Evolutionary conservation across 2,329 filamentous ascomycete genomes (phyloP), one percentile per base, ranked within the genome.

Genomic region (Aspergillus aculeatinus): DNA sequence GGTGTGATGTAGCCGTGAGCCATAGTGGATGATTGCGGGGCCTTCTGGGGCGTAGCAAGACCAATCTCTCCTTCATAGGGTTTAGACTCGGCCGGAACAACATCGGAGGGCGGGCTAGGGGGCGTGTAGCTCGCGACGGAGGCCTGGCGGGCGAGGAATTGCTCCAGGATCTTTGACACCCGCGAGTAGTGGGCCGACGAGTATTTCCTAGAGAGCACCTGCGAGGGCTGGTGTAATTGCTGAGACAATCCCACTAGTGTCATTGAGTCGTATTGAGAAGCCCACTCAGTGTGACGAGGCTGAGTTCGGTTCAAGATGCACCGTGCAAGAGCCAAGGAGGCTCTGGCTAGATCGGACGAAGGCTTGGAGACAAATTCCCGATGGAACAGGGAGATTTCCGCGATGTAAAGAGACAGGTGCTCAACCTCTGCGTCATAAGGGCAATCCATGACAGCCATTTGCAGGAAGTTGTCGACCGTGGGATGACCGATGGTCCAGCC

Each of bases 401-500:
- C 89, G 63, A 99, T 89, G 81, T 98, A 99, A 64, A 90, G 85
- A 19, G 93, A 88, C 90, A 99, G 94, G 77, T 96, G 89, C 80
- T 98, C 92, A 23, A 96, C 89, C 78, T 97, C 93, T 25, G 87
- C 84, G 74, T 96, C 91, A 71, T 90, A 91, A 10, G 80, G 77
- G 23, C 80, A 80, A 75, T 96, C 91, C 50, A 90, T 85, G 44
- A 96, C 85, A 63, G 94, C 92, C 63, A 97, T 81, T 73, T 96
- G 90, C 51, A 96, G 85, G 79, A 97, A 99, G 75, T 89, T 91
- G 77, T 98, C 94, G 66, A 97, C 91, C 29, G 95, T 98, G 1
- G 95, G 93, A 79, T 98, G 94, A 58, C 95, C 95, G 67, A 99
- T 90, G 67, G 89, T 87, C 95, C 95, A 99, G 75, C 96, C 92